phyloP scores from a whole-genome alignment of 208 protist species.

The Wallacemonas collosoma region DNA sequence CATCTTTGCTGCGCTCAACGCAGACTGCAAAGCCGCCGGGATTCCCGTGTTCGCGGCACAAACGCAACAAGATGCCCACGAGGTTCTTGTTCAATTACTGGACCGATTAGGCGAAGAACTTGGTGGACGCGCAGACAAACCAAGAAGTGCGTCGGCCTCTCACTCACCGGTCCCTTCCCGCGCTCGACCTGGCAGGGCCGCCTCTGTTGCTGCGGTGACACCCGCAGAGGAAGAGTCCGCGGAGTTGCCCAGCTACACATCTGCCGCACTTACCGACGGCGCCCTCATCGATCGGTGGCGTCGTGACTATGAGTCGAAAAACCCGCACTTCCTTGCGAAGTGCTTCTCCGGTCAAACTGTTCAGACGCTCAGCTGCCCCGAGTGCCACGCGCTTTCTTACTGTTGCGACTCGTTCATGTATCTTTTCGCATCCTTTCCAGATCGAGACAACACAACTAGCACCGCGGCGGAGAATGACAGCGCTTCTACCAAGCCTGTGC shows the following conservation, averaged over 20 bases:
- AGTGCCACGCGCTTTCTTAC: constrained; percentile 19
- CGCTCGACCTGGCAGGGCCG: background rate
- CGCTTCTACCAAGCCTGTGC: background rate
- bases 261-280: constrained; percentile 11
- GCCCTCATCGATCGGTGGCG: constrained; percentile 17
- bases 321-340: constrained; percentile 19
- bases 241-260: background rate
- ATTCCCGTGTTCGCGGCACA: constrained; percentile 7
- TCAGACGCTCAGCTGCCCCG: constrained; percentile 18
- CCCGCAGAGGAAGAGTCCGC: background rate
- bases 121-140: constrained; percentile 2
- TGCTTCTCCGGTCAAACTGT: constrained; percentile 26
- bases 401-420: constrained; percentile 28
- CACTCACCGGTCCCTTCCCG: background rate
- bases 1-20: constrained; percentile 10
- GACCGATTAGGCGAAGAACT: constrained; percentile 43
- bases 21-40: constrained; percentile 8
- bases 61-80: constrained; percentile 56
- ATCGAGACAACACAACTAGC: too few relatives aligned
- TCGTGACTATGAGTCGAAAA: constrained; percentile 6
- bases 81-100: constrained; percentile 40
- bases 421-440: constrained; percentile 16
- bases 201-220: background rate
- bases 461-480: background rate
- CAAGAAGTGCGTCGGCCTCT: background rate